These are phyloP conservation scores for Jatropha podagrica DNA, from an alignment of 441 rosid genomes.

Conservation along the genomic window DNA sequence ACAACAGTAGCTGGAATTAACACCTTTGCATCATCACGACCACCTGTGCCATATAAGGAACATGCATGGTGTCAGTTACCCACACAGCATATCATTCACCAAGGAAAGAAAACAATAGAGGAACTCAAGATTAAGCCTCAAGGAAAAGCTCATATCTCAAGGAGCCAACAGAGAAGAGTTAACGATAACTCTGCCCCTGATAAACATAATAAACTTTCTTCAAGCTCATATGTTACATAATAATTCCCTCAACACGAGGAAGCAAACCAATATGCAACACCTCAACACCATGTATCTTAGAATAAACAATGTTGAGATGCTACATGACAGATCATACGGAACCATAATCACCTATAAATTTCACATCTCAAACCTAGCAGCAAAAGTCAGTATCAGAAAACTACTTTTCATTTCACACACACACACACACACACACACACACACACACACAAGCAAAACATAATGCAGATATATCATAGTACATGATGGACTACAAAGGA, in stretches of 20 bases:
- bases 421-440: too few relatives aligned
- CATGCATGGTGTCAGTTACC: neutral
- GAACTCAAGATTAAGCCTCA: neutral
- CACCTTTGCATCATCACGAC: constrained; percentile 88
- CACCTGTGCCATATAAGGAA: constrained; percentile 51
- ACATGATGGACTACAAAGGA: too few relatives aligned
- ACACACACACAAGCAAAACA: too few relatives aligned
- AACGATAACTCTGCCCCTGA: neutral
- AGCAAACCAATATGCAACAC: too few relatives aligned
- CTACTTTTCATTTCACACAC: too few relatives aligned
- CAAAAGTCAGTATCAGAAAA: too few relatives aligned
- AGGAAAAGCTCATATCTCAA: neutral
- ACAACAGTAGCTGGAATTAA: constrained; percentile 71
- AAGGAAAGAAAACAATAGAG: neutral
- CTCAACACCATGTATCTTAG: too few relatives aligned
- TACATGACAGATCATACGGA: too few relatives aligned
- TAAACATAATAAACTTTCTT: neutral
- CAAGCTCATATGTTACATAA: neutral
- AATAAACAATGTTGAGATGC: neutral
- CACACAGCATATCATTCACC: neutral
- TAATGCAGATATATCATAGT: too few relatives aligned
- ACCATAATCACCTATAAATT: too few relatives aligned
- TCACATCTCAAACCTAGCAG: too few relatives aligned
- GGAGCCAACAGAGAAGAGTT: neutral
- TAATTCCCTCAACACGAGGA: neutral